phyloP scores from a whole-genome alignment of 768 basidiomycete species.

The Pleurotus tuoliensis region DNA sequence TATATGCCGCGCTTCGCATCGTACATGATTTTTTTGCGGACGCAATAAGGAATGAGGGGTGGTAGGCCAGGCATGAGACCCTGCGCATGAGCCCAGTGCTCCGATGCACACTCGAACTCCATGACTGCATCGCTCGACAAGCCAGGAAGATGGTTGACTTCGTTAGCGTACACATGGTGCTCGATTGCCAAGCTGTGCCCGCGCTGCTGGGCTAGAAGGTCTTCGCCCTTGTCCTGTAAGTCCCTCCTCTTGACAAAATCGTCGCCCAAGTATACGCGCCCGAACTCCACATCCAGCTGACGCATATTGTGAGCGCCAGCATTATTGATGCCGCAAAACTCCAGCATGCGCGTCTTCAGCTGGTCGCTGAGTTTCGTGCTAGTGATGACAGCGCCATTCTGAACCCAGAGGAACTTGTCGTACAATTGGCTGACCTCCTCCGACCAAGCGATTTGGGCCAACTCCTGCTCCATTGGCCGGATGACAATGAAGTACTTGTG shows the following conservation, averaged over 20 bases:
- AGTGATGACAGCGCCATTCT: background rate
- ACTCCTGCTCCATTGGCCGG: slow-evolving; percentile 9
- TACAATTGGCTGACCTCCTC: slow-evolving; percentile 6
- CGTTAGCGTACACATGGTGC: slow-evolving; percentile 12
- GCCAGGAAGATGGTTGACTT: slow-evolving; percentile 11
- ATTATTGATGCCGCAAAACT: slow-evolving; percentile 7
- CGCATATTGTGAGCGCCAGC: slow-evolving; percentile 11
- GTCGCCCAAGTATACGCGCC: slow-evolving; percentile 15
- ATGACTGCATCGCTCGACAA: slow-evolving; percentile 15
- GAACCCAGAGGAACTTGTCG: slow-evolving; percentile 14
- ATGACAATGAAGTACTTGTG: slow-evolving; percentile 11
- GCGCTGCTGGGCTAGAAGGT: slow-evolving; percentile 10
- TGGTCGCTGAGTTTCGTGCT: background rate
- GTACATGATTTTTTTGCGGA: background rate
- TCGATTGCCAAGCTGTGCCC: slow-evolving; percentile 11
- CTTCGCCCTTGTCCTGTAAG: slow-evolving; percentile 11
- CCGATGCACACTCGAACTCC: slow-evolving; percentile 13
- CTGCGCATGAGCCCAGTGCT: slow-evolving; percentile 17
- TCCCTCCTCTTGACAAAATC: slow-evolving; percentile 8
- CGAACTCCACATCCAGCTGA: slow-evolving; percentile 16
- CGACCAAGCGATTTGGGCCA: slow-evolving; percentile 6
- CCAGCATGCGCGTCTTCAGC: background rate
- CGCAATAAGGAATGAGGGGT: slow-evolving; percentile 11
- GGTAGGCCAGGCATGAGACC: slow-evolving; percentile 11
- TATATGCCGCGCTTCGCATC: no score